phyloP scores from a whole-genome alignment of 345 rosid genomes.

The Abelmoschus esculentus region DNA sequence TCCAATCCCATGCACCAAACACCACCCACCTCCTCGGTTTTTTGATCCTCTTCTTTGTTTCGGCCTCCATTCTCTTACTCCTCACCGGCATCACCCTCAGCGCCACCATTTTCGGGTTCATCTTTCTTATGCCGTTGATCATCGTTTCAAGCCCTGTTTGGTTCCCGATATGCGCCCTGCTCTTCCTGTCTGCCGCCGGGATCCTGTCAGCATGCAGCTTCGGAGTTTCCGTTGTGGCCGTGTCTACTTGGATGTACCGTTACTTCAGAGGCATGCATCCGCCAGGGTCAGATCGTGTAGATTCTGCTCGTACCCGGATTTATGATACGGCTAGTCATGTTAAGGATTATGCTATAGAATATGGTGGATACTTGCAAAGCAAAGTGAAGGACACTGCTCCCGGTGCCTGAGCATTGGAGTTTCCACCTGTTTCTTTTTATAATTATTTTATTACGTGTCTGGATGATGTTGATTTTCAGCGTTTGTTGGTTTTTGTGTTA shows the following conservation, averaged over 20 bases:
- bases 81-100: conserved; percentile 26
- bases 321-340: conserved; percentile 74
- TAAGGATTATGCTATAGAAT: conserved; percentile 75
- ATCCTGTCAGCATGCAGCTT: conserved; percentile 47
- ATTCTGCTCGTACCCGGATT: conserved; percentile 62
- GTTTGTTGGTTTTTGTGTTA: background rate
- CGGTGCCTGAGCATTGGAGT: conserved; percentile 43
- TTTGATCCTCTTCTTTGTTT: conserved; percentile 33
- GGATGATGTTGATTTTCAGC: background rate
- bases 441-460: no score
- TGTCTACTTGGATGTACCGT: conserved; percentile 53
- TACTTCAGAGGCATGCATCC: conserved; percentile 68
- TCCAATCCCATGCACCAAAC: conserved; percentile 48
- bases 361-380: conserved; percentile 70
- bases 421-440: no score
- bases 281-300: conserved; percentile 54
- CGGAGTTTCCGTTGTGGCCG: conserved; percentile 31
- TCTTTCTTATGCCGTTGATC: conserved; percentile 51
- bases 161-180: conserved; percentile 41
- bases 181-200: conserved; percentile 33
- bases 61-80: conserved; percentile 55
- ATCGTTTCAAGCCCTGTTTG: conserved; percentile 73
- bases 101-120: conserved; percentile 33
- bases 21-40: conserved; percentile 35
- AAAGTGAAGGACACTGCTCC: conserved; percentile 91